Evolutionary conservation across 495 filamentous ascomycete genomes (phyloP).

Genomic region (Xylaria flabelliformis): DNA sequence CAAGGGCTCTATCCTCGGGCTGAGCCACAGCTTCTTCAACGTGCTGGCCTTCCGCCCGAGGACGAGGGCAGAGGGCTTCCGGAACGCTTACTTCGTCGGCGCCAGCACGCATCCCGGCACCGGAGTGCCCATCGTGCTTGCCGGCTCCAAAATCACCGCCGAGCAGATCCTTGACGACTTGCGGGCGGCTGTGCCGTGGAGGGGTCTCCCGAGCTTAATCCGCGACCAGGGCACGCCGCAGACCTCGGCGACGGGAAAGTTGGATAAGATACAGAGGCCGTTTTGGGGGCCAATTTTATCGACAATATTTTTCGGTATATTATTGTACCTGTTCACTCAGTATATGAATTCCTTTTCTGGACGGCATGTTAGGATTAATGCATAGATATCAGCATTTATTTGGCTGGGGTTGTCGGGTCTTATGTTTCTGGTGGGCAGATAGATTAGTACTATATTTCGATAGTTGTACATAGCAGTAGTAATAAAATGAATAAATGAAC

Average conservation of each 20-base stretch:
- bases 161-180: slow-evolving; percentile 60
- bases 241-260: slow-evolving; percentile 31
- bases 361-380: not conserved
- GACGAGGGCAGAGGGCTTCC: slow-evolving; percentile 57
- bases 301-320: slow-evolving; percentile 16
- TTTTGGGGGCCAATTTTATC: not conserved
- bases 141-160: slow-evolving; percentile 65
- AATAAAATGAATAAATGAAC: not conserved
- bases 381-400: not conserved
- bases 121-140: slow-evolving; percentile 72
- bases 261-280: slow-evolving; percentile 43
- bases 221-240: slow-evolving; percentile 34
- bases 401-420: not conserved
- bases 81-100: slow-evolving; percentile 68
- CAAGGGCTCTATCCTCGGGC: slow-evolving; percentile 70
- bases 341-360: not conserved
- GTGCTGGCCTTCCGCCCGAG: slow-evolving; percentile 69
- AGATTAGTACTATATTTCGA: too few species aligned
- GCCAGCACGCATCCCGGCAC: slow-evolving; percentile 75
- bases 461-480: not conserved
- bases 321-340: not conserved
- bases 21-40: slow-evolving; percentile 74
- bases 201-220: slow-evolving; percentile 23
- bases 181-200: slow-evolving; percentile 51
- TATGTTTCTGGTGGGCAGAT: too few species aligned